Conservation (phyloP, 148 eudicot genomes). For the Rhododendron molle region DNA sequence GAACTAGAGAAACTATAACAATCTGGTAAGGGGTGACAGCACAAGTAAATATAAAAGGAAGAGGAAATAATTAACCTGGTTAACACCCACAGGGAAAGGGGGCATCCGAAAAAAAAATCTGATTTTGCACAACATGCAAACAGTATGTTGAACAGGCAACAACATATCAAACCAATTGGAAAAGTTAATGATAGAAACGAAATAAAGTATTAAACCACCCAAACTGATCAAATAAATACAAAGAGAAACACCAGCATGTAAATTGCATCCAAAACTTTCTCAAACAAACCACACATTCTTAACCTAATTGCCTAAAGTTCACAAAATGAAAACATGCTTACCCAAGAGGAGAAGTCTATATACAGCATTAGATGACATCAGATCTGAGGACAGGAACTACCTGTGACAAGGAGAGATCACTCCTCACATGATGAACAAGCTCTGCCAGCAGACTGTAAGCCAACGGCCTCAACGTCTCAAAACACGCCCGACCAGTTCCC, state of each 20-base stretch:
- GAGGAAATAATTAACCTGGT: neutral
- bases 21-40: neutral
- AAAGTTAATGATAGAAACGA: neutral
- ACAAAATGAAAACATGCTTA: neutral
- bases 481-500: slow-evolving; percentile 97
- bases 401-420: slow-evolving; percentile 85
- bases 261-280: neutral
- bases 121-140: neutral
- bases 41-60: neutral
- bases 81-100: neutral
- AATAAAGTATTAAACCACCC: neutral
- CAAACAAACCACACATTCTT: neutral
- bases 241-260: neutral
- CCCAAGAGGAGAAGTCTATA: neutral
- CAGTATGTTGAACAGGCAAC: neutral
- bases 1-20: neutral
- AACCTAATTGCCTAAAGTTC: neutral
- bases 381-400: slow-evolving; percentile 22
- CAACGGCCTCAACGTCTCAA: slow-evolving; percentile 87
- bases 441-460: slow-evolving; percentile 97
- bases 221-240: neutral
- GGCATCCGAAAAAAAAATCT: neutral
- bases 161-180: neutral
- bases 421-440: slow-evolving; percentile 96
- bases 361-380: neutral